Base-by-base conservation (phyloP, 75 land plant genomes). In the Adiantum capillusveneris region DNA sequence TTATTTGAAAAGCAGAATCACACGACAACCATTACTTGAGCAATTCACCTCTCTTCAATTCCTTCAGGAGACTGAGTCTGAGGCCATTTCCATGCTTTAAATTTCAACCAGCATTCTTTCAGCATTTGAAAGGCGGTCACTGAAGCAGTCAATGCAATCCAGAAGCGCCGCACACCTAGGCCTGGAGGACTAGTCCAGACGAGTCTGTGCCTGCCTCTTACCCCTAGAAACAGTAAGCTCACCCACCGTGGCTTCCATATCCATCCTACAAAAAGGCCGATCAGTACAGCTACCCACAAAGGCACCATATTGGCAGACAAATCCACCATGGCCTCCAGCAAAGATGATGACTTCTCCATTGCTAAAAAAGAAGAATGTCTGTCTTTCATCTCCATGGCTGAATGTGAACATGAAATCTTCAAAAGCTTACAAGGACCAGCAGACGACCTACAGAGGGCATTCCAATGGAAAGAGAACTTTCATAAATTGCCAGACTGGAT, bases 131-230 rank as follows among this genome's bases (percentile, higher is more conserved):
- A 82, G 6, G 94, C 94, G 17, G 97, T 82, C 36, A 88, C 69
- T 18, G 50, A 46, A 6, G 97, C 94, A 12, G 94, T 92, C 60
- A 92, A 68, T 0, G 97, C 97, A 25, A 92, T 60, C 94, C 94
- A 92, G 25, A 88, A 72, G 3, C 97, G 77, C 19, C 94, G 75
- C 9, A 86, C 97, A 0, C 94, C 97, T 31, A 92, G 73, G 0
- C 97, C 97, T 2, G 94, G 94, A 14, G 94, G 97, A n/a, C 74
- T 72, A 7, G 81, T 78, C 89, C 89, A 92, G n/a, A 81, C 46
- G 39, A 88, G 78, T 49, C 94, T 64, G 39, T 86, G 44, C 64
- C 78, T 63, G 59, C 68, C 64, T 46, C 84, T 83, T 20, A 92
- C 44, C 16, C 94, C 94, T 2, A 92, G 60, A 28, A 76, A 78